Conservation (phyloP, 2,329 filamentous ascomycete genomes). For the Aphanoascus verrucosus region DNA sequence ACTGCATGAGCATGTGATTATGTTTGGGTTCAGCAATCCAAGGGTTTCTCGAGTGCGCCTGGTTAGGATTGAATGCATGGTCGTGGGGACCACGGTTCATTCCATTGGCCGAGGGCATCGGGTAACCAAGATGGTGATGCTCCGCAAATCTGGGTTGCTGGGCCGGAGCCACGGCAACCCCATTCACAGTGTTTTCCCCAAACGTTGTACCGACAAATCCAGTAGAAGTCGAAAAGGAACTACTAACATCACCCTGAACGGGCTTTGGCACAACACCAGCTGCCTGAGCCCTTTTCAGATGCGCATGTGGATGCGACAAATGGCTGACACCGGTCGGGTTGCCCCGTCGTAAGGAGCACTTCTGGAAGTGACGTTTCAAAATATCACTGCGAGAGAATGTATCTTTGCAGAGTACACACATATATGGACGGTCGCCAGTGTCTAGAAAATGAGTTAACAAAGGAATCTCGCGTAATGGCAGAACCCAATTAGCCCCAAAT, state of each 20-base stretch:
- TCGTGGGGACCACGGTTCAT: constrained; percentile 32
- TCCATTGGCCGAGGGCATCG: constrained; percentile 33
- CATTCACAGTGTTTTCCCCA: constrained; percentile 35
- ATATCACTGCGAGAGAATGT: constrained; percentile 98
- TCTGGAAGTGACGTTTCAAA: constrained; percentile 96
- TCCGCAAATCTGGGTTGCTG: constrained; percentile 32
- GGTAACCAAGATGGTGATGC: constrained; percentile 35
- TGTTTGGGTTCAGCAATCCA: constrained; percentile 38
- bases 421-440: constrained; percentile 94
- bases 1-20: constrained; percentile 33
- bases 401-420: constrained; percentile 94
- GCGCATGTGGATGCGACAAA: constrained; percentile 81
- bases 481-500: constrained; percentile 2
- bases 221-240: constrained; percentile 34
- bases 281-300: constrained; percentile 61
- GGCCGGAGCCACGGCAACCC: constrained; percentile 29
- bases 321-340: constrained; percentile 94
- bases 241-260: constrained; percentile 37
- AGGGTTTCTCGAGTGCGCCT: constrained; percentile 31
- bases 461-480: not conserved
- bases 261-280: constrained; percentile 34
- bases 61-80: constrained; percentile 28
- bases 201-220: constrained; percentile 34
- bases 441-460: constrained; percentile 44
- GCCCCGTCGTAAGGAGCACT: constrained; percentile 91